These are phyloP conservation scores for Cladophialophora chaetospira DNA, from an alignment of 2,329 filamentous ascomycete species.

Conservation along the genomic window DNA sequence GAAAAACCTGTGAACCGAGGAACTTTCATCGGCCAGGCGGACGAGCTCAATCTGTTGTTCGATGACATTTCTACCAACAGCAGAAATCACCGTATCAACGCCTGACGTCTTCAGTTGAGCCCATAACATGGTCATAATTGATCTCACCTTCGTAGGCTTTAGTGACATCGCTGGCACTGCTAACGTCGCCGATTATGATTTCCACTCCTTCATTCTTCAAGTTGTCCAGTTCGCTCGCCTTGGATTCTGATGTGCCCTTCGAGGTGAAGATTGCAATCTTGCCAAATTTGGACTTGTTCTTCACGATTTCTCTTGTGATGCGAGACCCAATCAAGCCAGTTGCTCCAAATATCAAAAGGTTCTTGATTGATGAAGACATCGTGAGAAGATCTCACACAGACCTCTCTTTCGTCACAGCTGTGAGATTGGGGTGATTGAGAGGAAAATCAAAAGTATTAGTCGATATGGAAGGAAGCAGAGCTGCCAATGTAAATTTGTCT, in stretches of 20 bases:
- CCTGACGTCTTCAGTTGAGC: slow-evolving; percentile 26
- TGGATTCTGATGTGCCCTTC: slow-evolving; percentile 50
- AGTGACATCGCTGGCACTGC: slow-evolving; percentile 53
- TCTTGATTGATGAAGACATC: slow-evolving; percentile 17
- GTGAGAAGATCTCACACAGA: no score
- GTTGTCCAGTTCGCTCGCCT: slow-evolving; percentile 50
- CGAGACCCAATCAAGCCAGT: slow-evolving; percentile 55
- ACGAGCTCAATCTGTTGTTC: slow-evolving; percentile 63
- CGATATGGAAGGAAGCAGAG: background rate
- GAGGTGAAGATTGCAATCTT: slow-evolving; percentile 62
- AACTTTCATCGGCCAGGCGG: slow-evolving; percentile 56
- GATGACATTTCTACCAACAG: slow-evolving; percentile 64
- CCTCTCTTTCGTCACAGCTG: no score
- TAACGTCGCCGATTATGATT: slow-evolving; percentile 59
- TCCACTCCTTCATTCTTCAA: slow-evolving; percentile 52
- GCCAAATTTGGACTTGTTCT: slow-evolving; percentile 47
- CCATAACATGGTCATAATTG: background rate
- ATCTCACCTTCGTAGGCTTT: slow-evolving; percentile 55
- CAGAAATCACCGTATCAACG: slow-evolving; percentile 66
- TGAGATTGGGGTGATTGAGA: no score
- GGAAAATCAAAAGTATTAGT: slow-evolving; percentile 11
- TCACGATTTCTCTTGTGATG: slow-evolving; percentile 53
- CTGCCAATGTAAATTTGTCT: no score
- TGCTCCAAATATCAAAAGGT: slow-evolving; percentile 55
- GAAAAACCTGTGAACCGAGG: slow-evolving; percentile 62